Evolutionary conservation across 2,329 filamentous ascomycete species (phyloP).

Genomic region (Lecanicillium sp.): DNA sequence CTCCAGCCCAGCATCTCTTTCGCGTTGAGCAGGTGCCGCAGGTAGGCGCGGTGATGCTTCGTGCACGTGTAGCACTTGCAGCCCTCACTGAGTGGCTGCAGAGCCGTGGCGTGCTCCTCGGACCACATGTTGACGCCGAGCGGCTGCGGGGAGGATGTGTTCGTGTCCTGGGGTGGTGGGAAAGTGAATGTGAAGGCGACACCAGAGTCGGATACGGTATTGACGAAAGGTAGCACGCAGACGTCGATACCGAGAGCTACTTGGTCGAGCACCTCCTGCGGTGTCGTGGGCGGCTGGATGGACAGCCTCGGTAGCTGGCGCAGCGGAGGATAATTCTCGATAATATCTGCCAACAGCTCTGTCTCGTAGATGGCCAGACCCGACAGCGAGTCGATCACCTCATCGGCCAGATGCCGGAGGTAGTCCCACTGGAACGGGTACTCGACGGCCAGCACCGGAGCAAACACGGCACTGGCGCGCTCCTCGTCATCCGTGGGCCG

Average conservation of each 20-base stretch:
- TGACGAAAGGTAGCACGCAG: slow-evolving; percentile 70
- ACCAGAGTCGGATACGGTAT: slow-evolving; percentile 70
- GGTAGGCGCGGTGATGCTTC: slow-evolving; percentile 76
- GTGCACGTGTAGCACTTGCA: slow-evolving; percentile 82
- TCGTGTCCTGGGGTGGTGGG: slow-evolving; percentile 35
- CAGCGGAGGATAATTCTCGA: slow-evolving; percentile 45
- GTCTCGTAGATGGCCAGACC: slow-evolving; percentile 76
- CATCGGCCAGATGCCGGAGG: slow-evolving; percentile 61
- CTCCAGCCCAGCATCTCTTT: slow-evolving; percentile 98
- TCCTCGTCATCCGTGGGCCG: slow-evolving; percentile 25
- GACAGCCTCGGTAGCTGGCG: slow-evolving; percentile 64
- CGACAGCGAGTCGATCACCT: slow-evolving; percentile 52
- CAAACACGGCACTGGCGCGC: slow-evolving; percentile 41
- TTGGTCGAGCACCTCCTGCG: slow-evolving; percentile 72
- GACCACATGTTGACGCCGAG: slow-evolving; percentile 79
- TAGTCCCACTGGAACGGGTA: slow-evolving; percentile 75
- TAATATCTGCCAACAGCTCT: slow-evolving; percentile 60
- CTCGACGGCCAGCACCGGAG: slow-evolving; percentile 68
- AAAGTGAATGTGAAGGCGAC: slow-evolving; percentile 79
- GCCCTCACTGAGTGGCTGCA: slow-evolving; percentile 52
- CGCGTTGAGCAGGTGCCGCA: slow-evolving; percentile 80
- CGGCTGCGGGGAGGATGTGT: slow-evolving; percentile 27
- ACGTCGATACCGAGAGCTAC: slow-evolving; percentile 74
- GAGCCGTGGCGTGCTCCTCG: slow-evolving; percentile 51
- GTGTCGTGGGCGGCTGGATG: slow-evolving; percentile 61